These are phyloP conservation scores for Apiospora saccharicola DNA, from an alignment of 2,329 filamentous ascomycete genomes.

Conservation along the genomic window DNA sequence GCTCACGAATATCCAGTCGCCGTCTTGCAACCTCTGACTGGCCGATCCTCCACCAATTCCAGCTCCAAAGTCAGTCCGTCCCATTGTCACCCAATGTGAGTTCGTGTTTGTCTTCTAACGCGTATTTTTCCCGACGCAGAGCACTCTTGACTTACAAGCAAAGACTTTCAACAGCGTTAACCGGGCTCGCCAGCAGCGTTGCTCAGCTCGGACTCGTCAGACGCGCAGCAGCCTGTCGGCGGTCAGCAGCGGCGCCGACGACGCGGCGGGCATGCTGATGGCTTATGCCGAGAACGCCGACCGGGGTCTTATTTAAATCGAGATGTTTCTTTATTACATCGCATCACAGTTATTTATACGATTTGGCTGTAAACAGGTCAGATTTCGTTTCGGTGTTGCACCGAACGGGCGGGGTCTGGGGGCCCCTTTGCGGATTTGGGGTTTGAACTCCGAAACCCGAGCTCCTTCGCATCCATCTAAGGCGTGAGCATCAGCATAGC, in stretches of 20 bases:
- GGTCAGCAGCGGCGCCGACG: neutral
- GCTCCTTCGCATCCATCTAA: neutral
- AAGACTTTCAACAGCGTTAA: slow-evolving; percentile 60
- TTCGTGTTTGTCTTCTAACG: neutral
- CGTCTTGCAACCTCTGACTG: slow-evolving; percentile 27
- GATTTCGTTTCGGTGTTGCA: no score
- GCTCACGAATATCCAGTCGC: neutral
- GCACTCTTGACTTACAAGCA: slow-evolving; percentile 31
- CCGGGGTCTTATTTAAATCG: no score
- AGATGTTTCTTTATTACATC: no score
- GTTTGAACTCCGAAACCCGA: neutral
- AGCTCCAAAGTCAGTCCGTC: slow-evolving; percentile 38
- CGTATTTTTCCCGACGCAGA: no score
- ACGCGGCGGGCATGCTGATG: no score
- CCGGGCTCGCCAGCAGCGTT: slow-evolving; percentile 56
- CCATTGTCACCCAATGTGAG: neutral
- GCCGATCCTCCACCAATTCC: slow-evolving; percentile 53
- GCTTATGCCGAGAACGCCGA: no score
- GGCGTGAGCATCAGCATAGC: neutral
- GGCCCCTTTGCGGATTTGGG: neutral
- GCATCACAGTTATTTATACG: no score
- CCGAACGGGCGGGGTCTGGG: neutral
- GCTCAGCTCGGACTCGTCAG: slow-evolving; percentile 54
- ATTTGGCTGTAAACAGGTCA: no score
- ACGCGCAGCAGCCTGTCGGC: neutral